Evolutionary conservation across 176 grass and related monocot genomes (phyloP).

Genomic region (Thalia dealbata): DNA sequence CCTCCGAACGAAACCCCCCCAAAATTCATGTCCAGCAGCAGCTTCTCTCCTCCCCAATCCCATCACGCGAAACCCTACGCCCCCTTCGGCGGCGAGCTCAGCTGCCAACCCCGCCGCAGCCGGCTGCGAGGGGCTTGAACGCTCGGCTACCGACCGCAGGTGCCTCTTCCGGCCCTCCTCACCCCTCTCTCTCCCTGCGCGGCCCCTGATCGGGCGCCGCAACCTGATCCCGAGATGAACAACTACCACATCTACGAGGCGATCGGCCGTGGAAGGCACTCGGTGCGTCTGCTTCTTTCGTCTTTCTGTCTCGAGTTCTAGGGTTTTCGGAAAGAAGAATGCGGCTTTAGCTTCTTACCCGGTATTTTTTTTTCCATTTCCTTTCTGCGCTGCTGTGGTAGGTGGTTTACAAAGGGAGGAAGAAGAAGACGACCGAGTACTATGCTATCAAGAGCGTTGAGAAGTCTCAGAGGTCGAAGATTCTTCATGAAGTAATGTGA

Average conservation of each 20-base stretch:
- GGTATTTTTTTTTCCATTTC: slow-evolving; percentile 10
- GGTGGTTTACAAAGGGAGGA: slow-evolving; percentile 92
- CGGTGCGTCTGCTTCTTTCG: slow-evolving; percentile 31
- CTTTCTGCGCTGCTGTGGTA: not conserved
- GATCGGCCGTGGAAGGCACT: slow-evolving; percentile 91
- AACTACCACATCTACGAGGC: slow-evolving; percentile 98
- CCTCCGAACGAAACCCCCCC: too few species aligned
- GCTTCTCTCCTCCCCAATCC: too few species aligned
- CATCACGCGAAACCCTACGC: too few species aligned
- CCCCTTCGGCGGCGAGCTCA: too few species aligned
- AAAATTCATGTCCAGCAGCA: too few species aligned
- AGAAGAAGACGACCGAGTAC: slow-evolving; percentile 98
- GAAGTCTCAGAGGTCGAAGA: slow-evolving; percentile 88
- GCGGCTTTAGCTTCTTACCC: not conserved
- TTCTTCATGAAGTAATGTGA: slow-evolving; percentile 76
- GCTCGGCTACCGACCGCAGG: too few species aligned
- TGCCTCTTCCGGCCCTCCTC: not conserved
- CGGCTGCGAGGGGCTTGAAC: too few species aligned
- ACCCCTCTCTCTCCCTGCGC: not conserved
- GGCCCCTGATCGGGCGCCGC: not conserved
- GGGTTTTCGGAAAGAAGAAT: not conserved
- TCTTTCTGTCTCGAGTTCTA: not conserved
- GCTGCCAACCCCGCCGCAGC: too few species aligned
- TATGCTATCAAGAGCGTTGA: slow-evolving; percentile 98
- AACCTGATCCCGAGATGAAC: slow-evolving; percentile 41